Conservation (phyloP, 2,329 filamentous ascomycete species). For the Pseudogymnoascus destructans region DNA sequence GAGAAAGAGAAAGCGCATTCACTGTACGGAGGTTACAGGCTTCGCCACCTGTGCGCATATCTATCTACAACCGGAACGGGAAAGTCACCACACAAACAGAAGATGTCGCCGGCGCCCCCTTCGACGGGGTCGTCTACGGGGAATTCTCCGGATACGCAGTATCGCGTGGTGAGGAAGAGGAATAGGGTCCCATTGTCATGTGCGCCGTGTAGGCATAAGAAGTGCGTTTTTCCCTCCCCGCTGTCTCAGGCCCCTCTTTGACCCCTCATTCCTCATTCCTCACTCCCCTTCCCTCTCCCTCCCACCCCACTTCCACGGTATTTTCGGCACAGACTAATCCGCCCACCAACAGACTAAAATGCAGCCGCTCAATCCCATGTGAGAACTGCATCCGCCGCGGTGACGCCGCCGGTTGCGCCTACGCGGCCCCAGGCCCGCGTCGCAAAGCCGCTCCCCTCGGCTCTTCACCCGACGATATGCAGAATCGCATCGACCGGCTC, state of each 20-base stretch:
- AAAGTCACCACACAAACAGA: slow-evolving; percentile 13
- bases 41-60: background rate
- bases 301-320: slow-evolving; percentile 6
- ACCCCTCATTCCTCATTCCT: slow-evolving; percentile 21
- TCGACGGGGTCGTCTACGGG: slow-evolving; percentile 65
- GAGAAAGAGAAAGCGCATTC: background rate
- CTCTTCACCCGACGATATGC: slow-evolving; percentile 81
- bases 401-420: slow-evolving; percentile 70
- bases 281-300: too few relatives aligned
- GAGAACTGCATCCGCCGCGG: slow-evolving; percentile 89
- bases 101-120: slow-evolving; percentile 64
- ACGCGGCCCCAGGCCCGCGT: slow-evolving; percentile 56
- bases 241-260: slow-evolving; percentile 10
- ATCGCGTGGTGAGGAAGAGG: slow-evolving; percentile 77
- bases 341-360: slow-evolving; percentile 54
- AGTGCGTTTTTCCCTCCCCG: slow-evolving; percentile 41
- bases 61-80: background rate
- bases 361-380: slow-evolving; percentile 80
- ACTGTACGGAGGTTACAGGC: background rate
- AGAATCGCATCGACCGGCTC: slow-evolving; percentile 90
- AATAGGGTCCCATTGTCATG: slow-evolving; percentile 88
- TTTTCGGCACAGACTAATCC: slow-evolving; percentile 27
- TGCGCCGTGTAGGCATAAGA: slow-evolving; percentile 79
- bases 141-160: slow-evolving; percentile 75
- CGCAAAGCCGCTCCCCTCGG: slow-evolving; percentile 55